Percentiles rank a stretch among this genome's conserved stretches.
phyloP scores from a whole-genome alignment of 1,284 basidiomycete species.

The Marasmius tenuissimus region DNA sequence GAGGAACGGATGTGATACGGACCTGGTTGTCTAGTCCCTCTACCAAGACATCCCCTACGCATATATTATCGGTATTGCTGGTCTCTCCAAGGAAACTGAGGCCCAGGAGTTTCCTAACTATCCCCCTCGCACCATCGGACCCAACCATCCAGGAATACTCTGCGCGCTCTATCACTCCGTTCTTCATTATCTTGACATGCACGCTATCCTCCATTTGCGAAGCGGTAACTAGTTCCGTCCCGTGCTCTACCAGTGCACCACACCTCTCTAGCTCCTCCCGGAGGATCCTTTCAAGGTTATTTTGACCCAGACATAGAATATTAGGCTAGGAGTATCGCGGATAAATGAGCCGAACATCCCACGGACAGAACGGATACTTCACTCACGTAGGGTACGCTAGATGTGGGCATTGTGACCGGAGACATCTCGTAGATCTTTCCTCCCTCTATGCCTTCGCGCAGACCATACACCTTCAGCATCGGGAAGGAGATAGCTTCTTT shows the following conservation, averaged over 20 bases:
- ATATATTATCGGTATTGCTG: not conserved
- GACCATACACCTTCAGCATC: slow-evolving; percentile 20
- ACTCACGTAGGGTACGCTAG: slow-evolving; percentile 1
- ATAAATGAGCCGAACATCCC: not conserved
- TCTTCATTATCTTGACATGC: slow-evolving; percentile 11
- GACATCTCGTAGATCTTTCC: slow-evolving; percentile 16
- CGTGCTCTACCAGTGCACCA: slow-evolving; percentile 28
- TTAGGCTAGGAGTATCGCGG: not conserved
- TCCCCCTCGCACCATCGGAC: slow-evolving; percentile 32
- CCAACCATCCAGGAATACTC: slow-evolving; percentile 30
- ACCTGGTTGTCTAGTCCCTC: slow-evolving; percentile 23
- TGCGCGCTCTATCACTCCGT: slow-evolving; percentile 13
- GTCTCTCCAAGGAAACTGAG: slow-evolving; percentile 2
- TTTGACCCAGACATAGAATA: slow-evolving; percentile 23
- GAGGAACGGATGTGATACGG: slow-evolving; percentile 5
- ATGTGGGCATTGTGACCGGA: not conserved
- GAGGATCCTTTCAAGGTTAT: slow-evolving; percentile 26
- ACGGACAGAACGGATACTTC: not conserved
- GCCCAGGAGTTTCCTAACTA: not conserved
- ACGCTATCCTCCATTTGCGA: slow-evolving; percentile 25
- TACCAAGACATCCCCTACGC: slow-evolving; percentile 10
- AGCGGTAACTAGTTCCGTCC: slow-evolving; percentile 25
- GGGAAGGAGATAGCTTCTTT: slow-evolving; percentile 11
- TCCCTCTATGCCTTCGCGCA: slow-evolving; percentile 17
- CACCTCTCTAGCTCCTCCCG: slow-evolving; percentile 25